A percentile compares a stretch with the other conserved stretches of the same genome.
phyloP scores from a whole-genome alignment of 345 rosid species.

The Salix dunnii region DNA sequence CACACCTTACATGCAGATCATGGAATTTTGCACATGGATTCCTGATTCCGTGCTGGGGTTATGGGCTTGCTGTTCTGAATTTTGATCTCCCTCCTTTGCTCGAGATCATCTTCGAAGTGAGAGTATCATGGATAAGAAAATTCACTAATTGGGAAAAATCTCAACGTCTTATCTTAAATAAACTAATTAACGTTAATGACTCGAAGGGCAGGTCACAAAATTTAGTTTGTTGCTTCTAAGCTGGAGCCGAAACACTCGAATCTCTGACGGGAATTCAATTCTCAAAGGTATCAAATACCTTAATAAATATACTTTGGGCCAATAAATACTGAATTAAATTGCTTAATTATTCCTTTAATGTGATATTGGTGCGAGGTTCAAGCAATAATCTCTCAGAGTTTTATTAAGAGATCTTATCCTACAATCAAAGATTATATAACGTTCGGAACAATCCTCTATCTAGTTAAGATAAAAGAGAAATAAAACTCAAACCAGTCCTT shows the following conservation, averaged over 20 bases:
- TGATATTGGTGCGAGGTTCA: not conserved
- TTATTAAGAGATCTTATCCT: not conserved
- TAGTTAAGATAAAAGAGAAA: not conserved
- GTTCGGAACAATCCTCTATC: not conserved
- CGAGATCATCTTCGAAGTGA: not conserved
- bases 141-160: not conserved
- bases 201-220: no score
- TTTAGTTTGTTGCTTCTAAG: not conserved
- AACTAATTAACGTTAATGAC: no score
- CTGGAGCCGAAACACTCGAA: not conserved
- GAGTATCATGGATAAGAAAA: not conserved
- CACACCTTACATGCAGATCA: no score
- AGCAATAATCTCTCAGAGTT: not conserved
- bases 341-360: not conserved
- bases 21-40: no score
- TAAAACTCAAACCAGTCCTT: not conserved
- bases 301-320: not conserved
- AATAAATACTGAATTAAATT: not conserved
- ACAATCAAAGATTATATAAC: not conserved
- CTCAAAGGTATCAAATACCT: not conserved
- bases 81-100: not conserved
- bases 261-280: not conserved
- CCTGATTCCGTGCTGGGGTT: no score
- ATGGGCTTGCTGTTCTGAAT: no score
- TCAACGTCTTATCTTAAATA: not conserved